Percentiles rank a stretch among this genome's conserved stretches.
Conservation (phyloP, 2,329 filamentous ascomycete genomes). For the Rhynchosporium graminicola region DNA sequence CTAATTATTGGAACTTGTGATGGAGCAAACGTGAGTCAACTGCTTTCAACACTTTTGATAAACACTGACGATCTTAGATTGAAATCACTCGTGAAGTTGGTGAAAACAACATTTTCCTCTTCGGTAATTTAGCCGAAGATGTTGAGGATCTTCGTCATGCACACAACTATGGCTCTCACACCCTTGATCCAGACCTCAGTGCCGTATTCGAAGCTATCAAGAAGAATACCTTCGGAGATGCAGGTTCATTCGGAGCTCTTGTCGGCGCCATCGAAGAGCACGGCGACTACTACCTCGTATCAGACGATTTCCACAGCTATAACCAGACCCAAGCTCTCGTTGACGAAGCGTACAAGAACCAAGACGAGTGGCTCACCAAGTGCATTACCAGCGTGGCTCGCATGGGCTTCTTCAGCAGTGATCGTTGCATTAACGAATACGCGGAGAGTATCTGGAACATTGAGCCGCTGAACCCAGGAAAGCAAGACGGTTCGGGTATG, state of each 20-base stretch:
- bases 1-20: conserved; percentile 98
- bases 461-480: conserved; percentile 59
- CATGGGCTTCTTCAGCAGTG: conserved; percentile 97
- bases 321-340: conserved; percentile 87
- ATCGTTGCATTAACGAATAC: conserved; percentile 96
- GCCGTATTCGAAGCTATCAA: conserved; percentile 85
- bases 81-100: conserved; percentile 97
- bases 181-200: conserved; percentile 73
- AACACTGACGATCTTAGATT: conserved; percentile 55
- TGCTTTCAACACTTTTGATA: background rate
- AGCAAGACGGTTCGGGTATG: conserved; percentile 24
- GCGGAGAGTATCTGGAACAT: conserved; percentile 97
- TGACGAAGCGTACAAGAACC: conserved; percentile 87
- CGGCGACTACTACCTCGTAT: conserved; percentile 96
- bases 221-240: conserved; percentile 76
- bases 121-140: conserved; percentile 92
- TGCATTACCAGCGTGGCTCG: conserved; percentile 82
- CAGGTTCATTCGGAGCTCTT: conserved; percentile 76
- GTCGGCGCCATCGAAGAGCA: conserved; percentile 86
- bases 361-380: conserved; percentile 91
- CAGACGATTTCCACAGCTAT: conserved; percentile 96
- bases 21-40: conserved; percentile 80
- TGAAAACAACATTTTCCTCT: conserved; percentile 97
- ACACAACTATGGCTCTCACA: conserved; percentile 81
- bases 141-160: conserved; percentile 92